phyloP scores from a whole-genome alignment of 257 asterid species.

The Solanum appendiculatum region DNA sequence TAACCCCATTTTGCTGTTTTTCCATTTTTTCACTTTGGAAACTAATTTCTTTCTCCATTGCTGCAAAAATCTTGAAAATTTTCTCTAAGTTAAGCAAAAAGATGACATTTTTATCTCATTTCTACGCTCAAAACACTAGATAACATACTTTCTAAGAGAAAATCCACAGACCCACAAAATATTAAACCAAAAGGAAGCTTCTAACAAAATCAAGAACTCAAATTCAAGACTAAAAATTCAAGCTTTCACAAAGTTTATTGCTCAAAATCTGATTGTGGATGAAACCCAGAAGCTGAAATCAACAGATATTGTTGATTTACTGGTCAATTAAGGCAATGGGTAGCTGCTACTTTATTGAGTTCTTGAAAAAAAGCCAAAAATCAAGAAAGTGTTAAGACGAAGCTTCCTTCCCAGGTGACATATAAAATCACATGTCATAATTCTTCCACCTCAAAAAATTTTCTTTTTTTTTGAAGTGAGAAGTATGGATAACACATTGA shows the following conservation, averaged over 20 bases:
- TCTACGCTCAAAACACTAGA: not conserved
- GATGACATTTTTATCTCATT: not conserved
- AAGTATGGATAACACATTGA: not conserved
- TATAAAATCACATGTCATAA: not conserved
- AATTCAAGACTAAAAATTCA: not conserved
- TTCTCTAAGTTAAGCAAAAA: not conserved
- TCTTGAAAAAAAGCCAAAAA: not conserved
- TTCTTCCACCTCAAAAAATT: not conserved
- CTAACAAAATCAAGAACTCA: not conserved
- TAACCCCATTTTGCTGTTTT: conserved; percentile 74
- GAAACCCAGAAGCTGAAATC: not conserved
- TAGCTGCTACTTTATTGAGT: not conserved
- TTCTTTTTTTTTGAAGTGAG: not conserved
- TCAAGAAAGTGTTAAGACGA: not conserved
- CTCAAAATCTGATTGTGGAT: not conserved
- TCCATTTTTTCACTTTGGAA: conserved; percentile 53
- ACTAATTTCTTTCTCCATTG: conserved; percentile 58
- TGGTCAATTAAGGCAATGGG: not conserved
- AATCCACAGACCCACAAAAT: not conserved
- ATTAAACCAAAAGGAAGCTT: not conserved
- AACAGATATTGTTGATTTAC: not conserved
- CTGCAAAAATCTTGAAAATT: not conserved
- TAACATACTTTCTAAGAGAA: not conserved
- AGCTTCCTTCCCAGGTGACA: not conserved
- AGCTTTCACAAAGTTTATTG: not conserved